A percentile compares a stretch with the other conserved stretches of the same genome.
These are phyloP conservation scores for Bolboschoenoplectus hybrid DNA, from an alignment of 202 grass and related monocot genomes.

Conservation along the genomic window DNA sequence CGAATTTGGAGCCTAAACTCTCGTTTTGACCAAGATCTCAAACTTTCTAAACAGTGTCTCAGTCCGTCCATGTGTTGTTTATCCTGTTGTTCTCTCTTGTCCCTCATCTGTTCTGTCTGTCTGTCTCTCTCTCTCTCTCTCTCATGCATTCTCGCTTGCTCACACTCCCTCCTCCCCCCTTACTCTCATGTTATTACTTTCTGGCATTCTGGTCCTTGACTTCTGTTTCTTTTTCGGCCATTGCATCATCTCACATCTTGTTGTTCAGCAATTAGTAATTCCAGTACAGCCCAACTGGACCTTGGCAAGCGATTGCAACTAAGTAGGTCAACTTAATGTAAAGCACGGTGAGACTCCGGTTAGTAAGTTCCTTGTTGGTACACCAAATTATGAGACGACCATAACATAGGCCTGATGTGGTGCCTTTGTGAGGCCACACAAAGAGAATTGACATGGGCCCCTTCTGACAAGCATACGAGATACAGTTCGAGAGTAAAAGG, in stretches of 20 bases:
- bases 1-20: background rate
- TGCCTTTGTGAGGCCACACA: background rate
- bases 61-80: background rate
- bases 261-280: background rate
- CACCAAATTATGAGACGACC: background rate
- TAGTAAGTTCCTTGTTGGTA: background rate
- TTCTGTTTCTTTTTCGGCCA: background rate
- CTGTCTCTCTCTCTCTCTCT: no score
- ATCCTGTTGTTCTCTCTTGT: background rate
- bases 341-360: background rate
- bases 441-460: background rate
- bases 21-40: background rate
- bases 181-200: background rate
- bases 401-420: background rate
- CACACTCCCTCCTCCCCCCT: background rate
- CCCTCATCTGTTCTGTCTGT: no score
- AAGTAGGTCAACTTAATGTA: background rate
- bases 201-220: background rate
- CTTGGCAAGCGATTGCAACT: background rate
- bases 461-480: background rate
- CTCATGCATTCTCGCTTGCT: no score
- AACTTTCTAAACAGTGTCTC: background rate
- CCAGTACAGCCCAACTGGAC: background rate
- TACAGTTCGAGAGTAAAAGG: background rate
- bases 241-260: background rate